A percentile compares a stretch with the other conserved stretches of the same genome.
Evolutionary conservation across 1,284 basidiomycete genomes (phyloP).

Genomic region (Irpex sp.): DNA sequence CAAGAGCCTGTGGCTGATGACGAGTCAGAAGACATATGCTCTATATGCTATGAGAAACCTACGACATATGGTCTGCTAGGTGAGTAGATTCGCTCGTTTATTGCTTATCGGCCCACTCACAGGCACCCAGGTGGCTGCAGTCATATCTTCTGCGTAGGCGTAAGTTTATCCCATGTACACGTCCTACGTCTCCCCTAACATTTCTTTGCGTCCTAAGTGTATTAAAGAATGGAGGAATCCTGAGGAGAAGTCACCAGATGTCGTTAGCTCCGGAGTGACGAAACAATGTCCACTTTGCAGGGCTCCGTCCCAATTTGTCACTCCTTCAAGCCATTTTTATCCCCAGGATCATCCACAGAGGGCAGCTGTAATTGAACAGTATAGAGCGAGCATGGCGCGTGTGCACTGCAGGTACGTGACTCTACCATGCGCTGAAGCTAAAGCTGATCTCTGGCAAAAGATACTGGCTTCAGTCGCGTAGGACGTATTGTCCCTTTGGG

Average conservation of each 20-base stretch:
- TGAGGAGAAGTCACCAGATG: constrained; percentile 46
- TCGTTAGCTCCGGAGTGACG: constrained; percentile 50
- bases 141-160: constrained; percentile 70
- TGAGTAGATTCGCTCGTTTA: constrained; percentile 26
- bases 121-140: constrained; percentile 52
- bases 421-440: not conserved
- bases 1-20: constrained; percentile 26
- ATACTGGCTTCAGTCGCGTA: constrained; percentile 56
- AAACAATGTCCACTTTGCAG: constrained; percentile 78
- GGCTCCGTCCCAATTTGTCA: constrained; percentile 56
- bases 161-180: constrained; percentile 26
- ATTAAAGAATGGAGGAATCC: constrained; percentile 70
- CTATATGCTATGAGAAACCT: constrained; percentile 72
- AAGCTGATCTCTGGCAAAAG: constrained; percentile 28
- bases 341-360: constrained; percentile 51
- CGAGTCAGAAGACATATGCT: constrained; percentile 39
- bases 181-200: not conserved
- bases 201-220: constrained; percentile 41
- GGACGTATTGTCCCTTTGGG: constrained; percentile 68
- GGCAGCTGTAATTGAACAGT: constrained; percentile 43
- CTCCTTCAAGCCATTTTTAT: constrained; percentile 65
- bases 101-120: not conserved
- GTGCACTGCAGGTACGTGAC: constrained; percentile 57
- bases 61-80: constrained; percentile 63
- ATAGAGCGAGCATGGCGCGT: constrained; percentile 67